These are phyloP conservation scores for Leccinum obscurum DNA, from an alignment of 768 basidiomycete genomes.

Conservation along the genomic window DNA sequence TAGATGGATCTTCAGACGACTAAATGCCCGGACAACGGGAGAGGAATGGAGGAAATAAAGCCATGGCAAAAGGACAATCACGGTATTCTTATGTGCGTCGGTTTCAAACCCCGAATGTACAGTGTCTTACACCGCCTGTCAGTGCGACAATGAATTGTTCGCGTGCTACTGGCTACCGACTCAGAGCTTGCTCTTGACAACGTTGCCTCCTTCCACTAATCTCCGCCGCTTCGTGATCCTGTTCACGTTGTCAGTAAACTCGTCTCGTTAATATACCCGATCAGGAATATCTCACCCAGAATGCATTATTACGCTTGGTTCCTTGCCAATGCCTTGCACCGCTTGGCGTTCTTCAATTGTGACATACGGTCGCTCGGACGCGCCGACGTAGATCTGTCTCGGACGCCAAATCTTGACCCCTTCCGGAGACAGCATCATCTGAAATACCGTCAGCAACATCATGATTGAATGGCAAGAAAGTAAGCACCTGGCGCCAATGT, in stretches of 20 bases:
- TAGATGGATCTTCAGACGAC: slow-evolving; percentile 1
- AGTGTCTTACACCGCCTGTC: slow-evolving; percentile 5
- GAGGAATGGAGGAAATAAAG: not conserved
- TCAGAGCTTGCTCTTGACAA: slow-evolving; percentile 32
- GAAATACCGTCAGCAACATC: slow-evolving; percentile 10
- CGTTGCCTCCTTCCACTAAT: slow-evolving; percentile 26
- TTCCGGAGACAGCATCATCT: slow-evolving; percentile 90
- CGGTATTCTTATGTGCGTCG: slow-evolving; percentile 9
- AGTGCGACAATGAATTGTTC: not conserved
- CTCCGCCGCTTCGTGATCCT: slow-evolving; percentile 36
- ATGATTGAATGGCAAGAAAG: not conserved
- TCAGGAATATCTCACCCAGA: slow-evolving; percentile 61
- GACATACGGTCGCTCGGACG: slow-evolving; percentile 72
- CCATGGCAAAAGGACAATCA: not conserved
- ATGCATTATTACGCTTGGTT: slow-evolving; percentile 64
- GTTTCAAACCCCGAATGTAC: slow-evolving; percentile 25
- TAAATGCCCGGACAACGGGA: slow-evolving; percentile 9
- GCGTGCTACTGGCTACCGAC: not conserved
- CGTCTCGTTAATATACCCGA: not conserved
- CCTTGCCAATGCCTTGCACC: slow-evolving; percentile 55
- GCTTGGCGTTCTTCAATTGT: slow-evolving; percentile 56
- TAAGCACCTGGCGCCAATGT: slow-evolving; percentile 80
- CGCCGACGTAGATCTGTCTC: slow-evolving; percentile 81
- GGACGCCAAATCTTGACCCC: slow-evolving; percentile 96
- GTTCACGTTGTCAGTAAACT: not conserved